Conservation (phyloP, 1,284 basidiomycete genomes). For the Volvariella volvacea region DNA sequence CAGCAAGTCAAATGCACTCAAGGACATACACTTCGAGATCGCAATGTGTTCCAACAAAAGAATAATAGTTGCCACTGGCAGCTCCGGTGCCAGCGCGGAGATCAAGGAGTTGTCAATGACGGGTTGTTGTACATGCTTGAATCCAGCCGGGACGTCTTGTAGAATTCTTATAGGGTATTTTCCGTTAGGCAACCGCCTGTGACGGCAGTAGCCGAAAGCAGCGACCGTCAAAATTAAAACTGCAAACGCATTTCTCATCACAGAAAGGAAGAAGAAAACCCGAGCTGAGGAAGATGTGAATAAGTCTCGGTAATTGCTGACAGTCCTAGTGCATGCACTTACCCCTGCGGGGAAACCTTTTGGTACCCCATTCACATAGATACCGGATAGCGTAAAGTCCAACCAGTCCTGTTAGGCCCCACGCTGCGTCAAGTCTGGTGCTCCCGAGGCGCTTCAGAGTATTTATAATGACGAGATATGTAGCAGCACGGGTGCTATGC, state of each 20-base stretch:
- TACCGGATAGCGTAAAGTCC: constrained; percentile 75
- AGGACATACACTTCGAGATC: constrained; percentile 76
- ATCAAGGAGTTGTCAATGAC: constrained; percentile 62
- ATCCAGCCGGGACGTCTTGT: constrained; percentile 75
- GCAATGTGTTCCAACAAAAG: constrained; percentile 95
- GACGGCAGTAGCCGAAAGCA: constrained; percentile 76
- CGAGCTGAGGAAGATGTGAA: constrained; percentile 39
- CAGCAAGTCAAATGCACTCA: not conserved
- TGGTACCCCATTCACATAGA: constrained; percentile 49
- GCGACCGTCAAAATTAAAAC: constrained; percentile 82
- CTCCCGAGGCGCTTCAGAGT: constrained; percentile 77
- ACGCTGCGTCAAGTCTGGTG: constrained; percentile 81
- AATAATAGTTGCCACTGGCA: constrained; percentile 93
- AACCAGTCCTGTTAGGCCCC: constrained; percentile 76
- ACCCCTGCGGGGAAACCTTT: constrained; percentile 66
- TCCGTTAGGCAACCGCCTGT: constrained; percentile 49
- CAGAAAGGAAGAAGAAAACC: constrained; percentile 83
- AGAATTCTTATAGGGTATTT: constrained; percentile 86
- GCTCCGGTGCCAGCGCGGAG: constrained; percentile 62
- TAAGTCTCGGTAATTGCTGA: not conserved
- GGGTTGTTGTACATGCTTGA: constrained; percentile 74
- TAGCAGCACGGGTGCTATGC: constrained; percentile 79
- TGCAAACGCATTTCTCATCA: constrained; percentile 83
- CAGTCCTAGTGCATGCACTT: constrained; percentile 14
- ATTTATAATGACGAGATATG: constrained; percentile 89